These are phyloP conservation scores for Cetraspora pellucida DNA, from an alignment of 192 early-diverging fungal genomes.

Conservation along the genomic window DNA sequence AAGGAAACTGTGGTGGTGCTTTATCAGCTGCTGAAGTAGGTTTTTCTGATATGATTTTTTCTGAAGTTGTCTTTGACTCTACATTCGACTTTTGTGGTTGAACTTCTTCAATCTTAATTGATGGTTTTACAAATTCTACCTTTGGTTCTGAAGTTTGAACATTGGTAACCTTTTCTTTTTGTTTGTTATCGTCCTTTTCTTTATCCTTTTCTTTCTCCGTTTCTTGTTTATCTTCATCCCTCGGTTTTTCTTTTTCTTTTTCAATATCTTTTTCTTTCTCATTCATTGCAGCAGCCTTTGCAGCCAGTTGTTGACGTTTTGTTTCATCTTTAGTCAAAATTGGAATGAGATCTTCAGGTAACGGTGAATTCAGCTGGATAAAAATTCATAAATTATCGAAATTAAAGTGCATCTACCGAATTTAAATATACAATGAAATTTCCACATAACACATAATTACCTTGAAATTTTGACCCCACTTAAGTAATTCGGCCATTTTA, in stretches of 20 bases:
- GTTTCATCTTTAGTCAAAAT: conserved; percentile 65
- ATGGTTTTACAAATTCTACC: neutral
- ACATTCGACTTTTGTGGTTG: conserved; percentile 21
- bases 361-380: conserved; percentile 71
- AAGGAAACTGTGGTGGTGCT: conserved; percentile 1
- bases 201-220: conserved; percentile 34
- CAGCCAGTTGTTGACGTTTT: neutral
- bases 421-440: neutral
- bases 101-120: conserved; percentile 27
- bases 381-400: neutral
- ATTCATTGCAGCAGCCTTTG: conserved; percentile 8
- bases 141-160: conserved; percentile 8
- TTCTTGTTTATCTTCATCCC: conserved; percentile 31
- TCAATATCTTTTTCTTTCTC: conserved; percentile 1
- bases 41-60: conserved; percentile 24
- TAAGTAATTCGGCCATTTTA: conserved; percentile 76
- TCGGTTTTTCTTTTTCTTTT: conserved; percentile 28
- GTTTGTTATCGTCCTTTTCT: conserved; percentile 30
- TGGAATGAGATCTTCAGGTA: conserved; percentile 80
- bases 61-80: neutral
- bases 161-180: neutral
- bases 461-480: conserved; percentile 76
- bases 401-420: neutral
- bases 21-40: conserved; percentile 33
- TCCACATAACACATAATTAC: conserved; percentile 38